Evolutionary conservation across 106 monocot species (phyloP).

Genomic region (Dendrobium huoshanense): DNA sequence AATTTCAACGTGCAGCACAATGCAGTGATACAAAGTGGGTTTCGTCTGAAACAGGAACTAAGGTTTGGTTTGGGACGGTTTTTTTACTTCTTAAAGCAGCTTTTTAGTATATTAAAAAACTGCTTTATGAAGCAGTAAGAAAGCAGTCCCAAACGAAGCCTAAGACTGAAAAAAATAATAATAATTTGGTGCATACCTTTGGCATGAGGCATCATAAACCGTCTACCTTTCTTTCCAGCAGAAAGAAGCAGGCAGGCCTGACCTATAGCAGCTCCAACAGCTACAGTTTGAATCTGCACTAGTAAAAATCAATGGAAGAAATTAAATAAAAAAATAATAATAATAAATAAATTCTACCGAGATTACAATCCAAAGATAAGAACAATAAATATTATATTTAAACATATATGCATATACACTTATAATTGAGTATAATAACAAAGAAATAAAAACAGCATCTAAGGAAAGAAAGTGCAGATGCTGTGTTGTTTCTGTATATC

Average conservation of each 20-base stretch:
- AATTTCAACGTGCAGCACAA: constrained; percentile 5
- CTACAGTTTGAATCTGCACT: constrained; percentile 77
- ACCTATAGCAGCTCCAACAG: constrained; percentile 85
- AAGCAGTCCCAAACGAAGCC: too few species aligned
- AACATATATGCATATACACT: too few species aligned
- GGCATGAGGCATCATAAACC: constrained; percentile 96
- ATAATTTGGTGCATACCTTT: constrained; percentile 44
- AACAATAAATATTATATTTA: not conserved
- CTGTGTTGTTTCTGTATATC: too few species aligned
- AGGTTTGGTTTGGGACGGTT: too few species aligned
- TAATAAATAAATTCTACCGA: not conserved
- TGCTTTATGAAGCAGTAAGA: too few species aligned
- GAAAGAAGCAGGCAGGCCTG: constrained; percentile 93
- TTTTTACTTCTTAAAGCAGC: too few species aligned
- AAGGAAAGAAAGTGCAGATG: too few species aligned
- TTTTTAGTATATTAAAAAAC: too few species aligned
- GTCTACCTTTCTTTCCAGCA: constrained; percentile 89
- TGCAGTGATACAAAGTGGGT: not conserved
- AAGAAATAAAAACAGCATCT: too few species aligned
- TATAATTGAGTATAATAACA: too few species aligned
- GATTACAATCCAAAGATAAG: not conserved
- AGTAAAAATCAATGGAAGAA: not conserved
- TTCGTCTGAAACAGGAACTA: too few species aligned
- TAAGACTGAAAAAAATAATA: not conserved
- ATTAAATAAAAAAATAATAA: not conserved